A percentile compares a stretch with the other conserved stretches of the same genome.
Conservation (phyloP, 768 basidiomycete species). For the Lactarius deliciosus region DNA sequence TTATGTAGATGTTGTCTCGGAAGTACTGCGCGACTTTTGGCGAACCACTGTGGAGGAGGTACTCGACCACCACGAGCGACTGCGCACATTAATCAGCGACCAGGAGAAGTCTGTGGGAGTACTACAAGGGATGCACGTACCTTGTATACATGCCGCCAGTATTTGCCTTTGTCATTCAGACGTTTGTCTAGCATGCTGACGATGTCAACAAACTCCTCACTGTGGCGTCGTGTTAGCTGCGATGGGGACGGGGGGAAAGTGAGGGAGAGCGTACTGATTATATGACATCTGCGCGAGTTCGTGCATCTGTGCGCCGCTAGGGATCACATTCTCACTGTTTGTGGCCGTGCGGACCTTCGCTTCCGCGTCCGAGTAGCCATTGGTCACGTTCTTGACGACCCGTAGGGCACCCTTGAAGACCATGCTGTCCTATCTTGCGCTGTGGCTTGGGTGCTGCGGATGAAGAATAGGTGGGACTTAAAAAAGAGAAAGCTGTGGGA, state of each 20-base stretch:
- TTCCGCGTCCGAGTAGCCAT: constrained; percentile 91
- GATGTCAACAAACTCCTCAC: constrained; percentile 93
- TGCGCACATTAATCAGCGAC: constrained; percentile 33
- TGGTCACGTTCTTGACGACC: constrained; percentile 89
- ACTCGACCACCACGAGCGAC: constrained; percentile 90
- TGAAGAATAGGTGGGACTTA: not conserved
- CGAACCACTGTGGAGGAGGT: constrained; percentile 89
- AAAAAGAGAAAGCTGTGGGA: not conserved
- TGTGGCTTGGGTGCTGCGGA: constrained; percentile 1
- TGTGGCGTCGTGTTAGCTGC: constrained; percentile 27
- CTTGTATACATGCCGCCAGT: constrained; percentile 99
- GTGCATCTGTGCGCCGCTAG: constrained; percentile 95
- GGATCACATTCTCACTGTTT: constrained; percentile 94
- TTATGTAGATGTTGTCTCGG: constrained; percentile 90
- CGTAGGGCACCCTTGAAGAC: constrained; percentile 65
- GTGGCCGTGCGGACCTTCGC: constrained; percentile 94
- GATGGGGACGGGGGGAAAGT: constrained; percentile 31
- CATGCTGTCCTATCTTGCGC: constrained; percentile 11
- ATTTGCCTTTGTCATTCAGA: constrained; percentile 97
- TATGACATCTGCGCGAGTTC: constrained; percentile 94
- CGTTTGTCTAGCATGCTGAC: constrained; percentile 99
- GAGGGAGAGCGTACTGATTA: constrained; percentile 67
- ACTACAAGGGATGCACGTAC: constrained; percentile 40
- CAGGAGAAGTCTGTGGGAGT: not conserved
- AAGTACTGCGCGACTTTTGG: constrained; percentile 98